Percentiles rank a stretch among this genome's conserved stretches.
Evolutionary conservation across 257 asterid genomes (phyloP).

Genomic region (Ocimum tenuiflorum): DNA sequence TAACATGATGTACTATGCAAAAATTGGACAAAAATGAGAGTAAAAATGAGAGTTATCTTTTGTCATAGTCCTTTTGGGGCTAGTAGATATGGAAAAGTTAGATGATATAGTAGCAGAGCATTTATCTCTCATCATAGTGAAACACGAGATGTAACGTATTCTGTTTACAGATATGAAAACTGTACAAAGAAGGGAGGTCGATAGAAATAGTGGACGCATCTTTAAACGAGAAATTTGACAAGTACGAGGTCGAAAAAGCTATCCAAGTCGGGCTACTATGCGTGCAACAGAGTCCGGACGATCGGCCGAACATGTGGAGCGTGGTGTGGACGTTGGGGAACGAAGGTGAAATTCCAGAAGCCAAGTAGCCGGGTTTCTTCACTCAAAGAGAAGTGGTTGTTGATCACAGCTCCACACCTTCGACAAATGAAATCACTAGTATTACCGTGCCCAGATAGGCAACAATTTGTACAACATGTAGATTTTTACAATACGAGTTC

Average conservation of each 20-base stretch:
- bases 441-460: conserved; percentile 17
- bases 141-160: background rate
- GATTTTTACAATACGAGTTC: no score
- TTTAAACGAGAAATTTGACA: background rate
- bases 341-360: conserved; percentile 21
- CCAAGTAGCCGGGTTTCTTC: conserved; percentile 26
- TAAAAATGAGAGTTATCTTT: no score
- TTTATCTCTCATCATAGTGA: no score
- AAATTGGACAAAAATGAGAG: no score
- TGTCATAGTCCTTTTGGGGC: no score
- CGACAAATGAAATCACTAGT: conserved; percentile 5
- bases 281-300: conserved; percentile 21
- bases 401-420: background rate
- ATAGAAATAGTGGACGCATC: conserved; percentile 1
- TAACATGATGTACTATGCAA: no score
- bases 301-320: conserved; percentile 21
- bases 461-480: no score
- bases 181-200: conserved; percentile 17
- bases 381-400: background rate
- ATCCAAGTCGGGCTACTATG: conserved; percentile 17
- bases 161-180: conserved; percentile 12
- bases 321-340: conserved; percentile 24
- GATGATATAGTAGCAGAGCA: no score
- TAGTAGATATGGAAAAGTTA: no score
- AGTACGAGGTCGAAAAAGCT: background rate